These are phyloP conservation scores for Zoysia japonica DNA, from an alignment of 176 grass and related monocot species.

Conservation along the genomic window DNA sequence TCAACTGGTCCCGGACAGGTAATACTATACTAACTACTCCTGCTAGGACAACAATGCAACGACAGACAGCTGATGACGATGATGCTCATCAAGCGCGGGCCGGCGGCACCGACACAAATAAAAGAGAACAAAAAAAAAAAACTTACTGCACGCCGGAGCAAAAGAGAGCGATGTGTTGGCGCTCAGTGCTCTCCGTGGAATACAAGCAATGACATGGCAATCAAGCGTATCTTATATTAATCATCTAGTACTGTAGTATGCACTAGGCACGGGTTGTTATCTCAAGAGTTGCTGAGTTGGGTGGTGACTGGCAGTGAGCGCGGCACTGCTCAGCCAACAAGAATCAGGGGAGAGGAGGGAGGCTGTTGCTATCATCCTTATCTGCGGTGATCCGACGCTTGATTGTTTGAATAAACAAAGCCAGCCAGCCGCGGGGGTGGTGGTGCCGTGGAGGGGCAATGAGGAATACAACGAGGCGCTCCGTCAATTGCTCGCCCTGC, in stretches of 20 bases:
- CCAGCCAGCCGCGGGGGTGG: not conserved
- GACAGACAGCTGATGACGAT: not conserved
- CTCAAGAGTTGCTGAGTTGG: not conserved
- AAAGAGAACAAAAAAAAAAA: no score
- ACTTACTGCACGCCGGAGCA: no score
- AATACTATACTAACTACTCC: no score
- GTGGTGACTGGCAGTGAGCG: not conserved
- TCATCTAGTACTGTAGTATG: no score
- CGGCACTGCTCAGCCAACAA: not conserved
- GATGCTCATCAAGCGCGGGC: no score
- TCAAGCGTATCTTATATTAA: no score
- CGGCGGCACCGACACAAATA: no score
- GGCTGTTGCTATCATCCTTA: conserved; percentile 37
- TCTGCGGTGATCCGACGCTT: not conserved
- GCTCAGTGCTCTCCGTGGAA: no score
- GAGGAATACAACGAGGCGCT: conserved; percentile 45
- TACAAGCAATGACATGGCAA: no score
- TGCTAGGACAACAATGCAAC: not conserved
- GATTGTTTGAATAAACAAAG: conserved; percentile 24
- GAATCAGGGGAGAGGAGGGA: not conserved
- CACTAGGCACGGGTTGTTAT: no score
- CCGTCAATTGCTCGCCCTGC: not conserved
- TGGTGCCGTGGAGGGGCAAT: conserved; percentile 21
- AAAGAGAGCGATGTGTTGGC: no score
- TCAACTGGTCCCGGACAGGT: no score